phyloP scores from a whole-genome alignment of 2,329 filamentous ascomycete species.

The Atkinsonella hypoxylon region DNA sequence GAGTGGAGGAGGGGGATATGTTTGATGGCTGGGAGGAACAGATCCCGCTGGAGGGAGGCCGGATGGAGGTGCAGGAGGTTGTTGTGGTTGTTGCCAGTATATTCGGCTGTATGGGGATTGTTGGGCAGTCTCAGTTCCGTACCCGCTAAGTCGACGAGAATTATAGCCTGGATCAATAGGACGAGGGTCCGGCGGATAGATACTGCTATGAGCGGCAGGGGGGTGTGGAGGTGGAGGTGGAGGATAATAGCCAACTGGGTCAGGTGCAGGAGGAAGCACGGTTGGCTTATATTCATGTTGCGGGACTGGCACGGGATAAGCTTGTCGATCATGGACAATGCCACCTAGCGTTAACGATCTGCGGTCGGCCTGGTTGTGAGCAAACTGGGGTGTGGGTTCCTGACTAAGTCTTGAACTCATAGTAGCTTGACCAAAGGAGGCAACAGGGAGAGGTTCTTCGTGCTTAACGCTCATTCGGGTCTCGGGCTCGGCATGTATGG shows the following conservation, averaged over 20 bases:
- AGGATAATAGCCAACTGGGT: constrained; percentile 15
- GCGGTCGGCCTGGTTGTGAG: constrained; percentile 11
- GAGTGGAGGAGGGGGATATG: constrained; percentile 15
- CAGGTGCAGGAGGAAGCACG: constrained; percentile 10
- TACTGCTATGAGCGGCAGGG: constrained; percentile 11
- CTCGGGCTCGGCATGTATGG: not conserved
- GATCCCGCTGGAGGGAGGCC: constrained; percentile 2
- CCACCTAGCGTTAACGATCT: constrained; percentile 13
- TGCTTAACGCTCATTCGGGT: constrained; percentile 13
- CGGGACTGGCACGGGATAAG: constrained; percentile 4
- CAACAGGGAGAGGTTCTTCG: constrained; percentile 13
- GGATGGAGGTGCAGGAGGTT: not conserved
- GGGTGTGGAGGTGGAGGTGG: constrained; percentile 10
- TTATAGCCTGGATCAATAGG: constrained; percentile 21
- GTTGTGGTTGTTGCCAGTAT: constrained; percentile 22
- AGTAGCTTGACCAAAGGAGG: constrained; percentile 12
- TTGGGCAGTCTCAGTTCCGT: constrained; percentile 15
- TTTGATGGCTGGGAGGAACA: constrained; percentile 10
- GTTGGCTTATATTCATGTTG: constrained; percentile 9
- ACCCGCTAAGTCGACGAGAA: constrained; percentile 20
- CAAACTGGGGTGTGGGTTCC: constrained; percentile 14
- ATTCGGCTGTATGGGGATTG: constrained; percentile 15
- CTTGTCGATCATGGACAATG: constrained; percentile 11
- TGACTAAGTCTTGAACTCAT: constrained; percentile 14
- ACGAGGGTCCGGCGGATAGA: constrained; percentile 17